Base-by-base conservation (phyloP, 305 asterid species). In the Salvia sclarea region DNA sequence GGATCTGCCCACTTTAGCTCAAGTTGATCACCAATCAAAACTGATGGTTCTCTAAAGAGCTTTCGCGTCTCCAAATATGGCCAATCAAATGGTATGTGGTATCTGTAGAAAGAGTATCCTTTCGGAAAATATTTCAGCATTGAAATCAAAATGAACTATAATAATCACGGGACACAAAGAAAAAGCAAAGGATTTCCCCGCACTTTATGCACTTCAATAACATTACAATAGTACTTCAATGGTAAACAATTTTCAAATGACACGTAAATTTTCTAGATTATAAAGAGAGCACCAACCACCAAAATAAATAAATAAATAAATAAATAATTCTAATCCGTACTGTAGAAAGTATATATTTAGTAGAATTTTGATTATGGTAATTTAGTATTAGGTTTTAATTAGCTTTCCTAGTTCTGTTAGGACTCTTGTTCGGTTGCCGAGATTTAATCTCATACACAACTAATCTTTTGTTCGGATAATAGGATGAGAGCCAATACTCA, bases 1-100 rank as follows among this genome's bases (percentile, higher is more conserved):
- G 98, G 97, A 72, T 92, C 72, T 45, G 79, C 80, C 99, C 99
- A 94, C 79, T 91, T 89, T 31, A 94, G 83, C 66, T 94, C 98
- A 65, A 84, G 82, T 71, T 86, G 81, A 75, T 84, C 84, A 58
- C 73, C 84, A 1, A 79, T 74, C 70, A 70, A 57, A 66, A 91
- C 96, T 63, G 79, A 81, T 35, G 99, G 99, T 62, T 91, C 96
- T 64, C 84, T 94, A 76, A 94, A 94, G 72, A 89, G 97, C 58
- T 76, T 80, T 71, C 96, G 86, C 75, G 95, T 92, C 69, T 91
- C 98, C 61, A 73, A 64, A 76, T 86, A 94, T 35, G 97, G 96
- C 99, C 99, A 91, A 75, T 89, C 93, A 48, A 84, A 91, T 68
- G 98, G 98, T 74, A 89, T 80, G 64, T 85, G 85, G 82, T 91